These are phyloP conservation scores for Nemania abortiva DNA, from an alignment of 2,329 filamentous ascomycete species.

Conservation along the genomic window DNA sequence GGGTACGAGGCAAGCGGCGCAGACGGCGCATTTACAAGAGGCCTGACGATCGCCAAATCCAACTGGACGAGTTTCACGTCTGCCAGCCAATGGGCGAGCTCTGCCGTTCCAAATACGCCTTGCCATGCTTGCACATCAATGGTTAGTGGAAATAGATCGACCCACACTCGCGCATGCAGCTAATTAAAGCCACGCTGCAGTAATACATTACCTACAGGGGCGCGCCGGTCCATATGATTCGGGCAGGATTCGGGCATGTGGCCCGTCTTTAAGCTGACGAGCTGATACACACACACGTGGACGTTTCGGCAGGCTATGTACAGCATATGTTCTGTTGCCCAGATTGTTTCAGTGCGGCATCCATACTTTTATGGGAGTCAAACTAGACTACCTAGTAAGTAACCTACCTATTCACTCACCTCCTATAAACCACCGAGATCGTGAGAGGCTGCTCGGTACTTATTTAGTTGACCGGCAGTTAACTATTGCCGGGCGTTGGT, in stretches of 20 bases:
- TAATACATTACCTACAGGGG: not conserved
- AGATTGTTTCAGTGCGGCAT: not conserved
- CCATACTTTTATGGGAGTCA: not conserved
- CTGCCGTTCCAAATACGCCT: not conserved
- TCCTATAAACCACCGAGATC: no score
- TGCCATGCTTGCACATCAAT: not conserved
- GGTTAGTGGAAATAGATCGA: conserved; percentile 1
- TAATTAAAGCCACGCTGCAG: conserved; percentile 3
- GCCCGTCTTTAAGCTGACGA: not conserved
- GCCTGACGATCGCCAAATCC: conserved; percentile 3
- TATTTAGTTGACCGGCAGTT: no score
- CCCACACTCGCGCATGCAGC: not conserved
- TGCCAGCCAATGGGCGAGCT: not conserved
- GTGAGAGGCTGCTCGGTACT: no score
- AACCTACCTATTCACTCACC: not conserved
- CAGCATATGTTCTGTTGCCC: not conserved
- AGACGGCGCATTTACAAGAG: not conserved
- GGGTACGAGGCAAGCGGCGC: not conserved
- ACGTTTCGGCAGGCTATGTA: not conserved
- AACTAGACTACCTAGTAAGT: no score
- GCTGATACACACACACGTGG: not conserved
- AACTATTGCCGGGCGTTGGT: no score
- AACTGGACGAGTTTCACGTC: not conserved
- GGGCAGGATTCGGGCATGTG: no score
- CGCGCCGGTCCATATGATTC: no score